Conservation (phyloP, 345 rosid species). For the Acer campestre region DNA sequence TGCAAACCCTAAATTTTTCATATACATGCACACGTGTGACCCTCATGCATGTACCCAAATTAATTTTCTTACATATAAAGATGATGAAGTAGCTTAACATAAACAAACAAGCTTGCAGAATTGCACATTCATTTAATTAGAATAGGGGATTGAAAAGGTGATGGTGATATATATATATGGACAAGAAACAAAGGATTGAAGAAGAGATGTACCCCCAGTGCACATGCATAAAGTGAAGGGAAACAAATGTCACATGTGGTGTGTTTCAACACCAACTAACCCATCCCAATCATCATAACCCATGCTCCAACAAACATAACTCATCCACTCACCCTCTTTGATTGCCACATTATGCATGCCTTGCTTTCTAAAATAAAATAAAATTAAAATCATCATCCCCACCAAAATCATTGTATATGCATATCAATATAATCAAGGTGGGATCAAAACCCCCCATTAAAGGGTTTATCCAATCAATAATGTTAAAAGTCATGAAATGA, state of each 20-base stretch:
- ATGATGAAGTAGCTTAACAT: background rate
- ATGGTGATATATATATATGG: slow-evolving; percentile 6
- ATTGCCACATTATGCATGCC: slow-evolving; percentile 31
- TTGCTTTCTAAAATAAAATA: background rate
- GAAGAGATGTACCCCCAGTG: slow-evolving; percentile 14
- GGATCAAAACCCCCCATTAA: slow-evolving; percentile 5
- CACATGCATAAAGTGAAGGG: slow-evolving; percentile 24
- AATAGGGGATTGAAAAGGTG: background rate
- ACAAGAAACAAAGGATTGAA: background rate
- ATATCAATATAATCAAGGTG: slow-evolving; percentile 14
- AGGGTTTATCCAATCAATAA: slow-evolving; percentile 23
- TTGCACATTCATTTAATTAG: background rate
- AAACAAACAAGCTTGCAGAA: background rate
- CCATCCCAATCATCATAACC: slow-evolving; percentile 19
- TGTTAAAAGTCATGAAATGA: background rate
- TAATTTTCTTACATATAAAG: background rate
- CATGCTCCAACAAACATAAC: slow-evolving; percentile 27
- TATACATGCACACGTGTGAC: background rate
- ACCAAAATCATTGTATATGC: slow-evolving; percentile 18
- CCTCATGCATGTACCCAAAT: background rate
- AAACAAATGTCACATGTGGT: slow-evolving; percentile 32
- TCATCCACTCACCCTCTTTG: slow-evolving; percentile 18
- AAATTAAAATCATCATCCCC: slow-evolving; percentile 3
- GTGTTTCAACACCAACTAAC: slow-evolving; percentile 26
- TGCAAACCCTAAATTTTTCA: background rate